Base-by-base conservation (phyloP, 2,329 filamentous ascomycete species). In the Cladosporium phlei region DNA sequence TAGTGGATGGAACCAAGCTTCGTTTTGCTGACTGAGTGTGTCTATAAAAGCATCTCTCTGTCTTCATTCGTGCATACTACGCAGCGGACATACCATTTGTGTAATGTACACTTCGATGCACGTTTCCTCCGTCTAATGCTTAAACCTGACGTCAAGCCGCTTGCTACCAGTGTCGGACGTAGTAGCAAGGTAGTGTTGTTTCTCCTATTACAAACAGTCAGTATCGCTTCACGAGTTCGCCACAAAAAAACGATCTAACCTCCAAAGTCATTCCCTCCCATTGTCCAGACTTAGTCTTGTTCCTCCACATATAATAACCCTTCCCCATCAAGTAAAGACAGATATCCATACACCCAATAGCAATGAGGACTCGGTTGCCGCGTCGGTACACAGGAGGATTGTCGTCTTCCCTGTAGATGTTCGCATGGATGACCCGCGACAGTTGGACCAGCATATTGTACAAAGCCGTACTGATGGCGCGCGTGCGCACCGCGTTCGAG, bases 381-480 rank as follows among this genome's bases (percentile, higher is more conserved):
- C 66, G 62, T 5, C 65, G 61, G 43, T 71, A 74, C 4, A 67
- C 24, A 11, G 45, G 37, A 7, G 4, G 9, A n/a, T n/a, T n/a
- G 17, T 48, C 33, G 16, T 38, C 38, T 8, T 39, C 53, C 68
- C 63, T 7, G 58, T 59, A 19, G 37, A 77, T 72, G 39, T 76
- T 72, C 0, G 66, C 65, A 5, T 65, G 63, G 34, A 72, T 67
- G 21, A 74, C 69, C n/a, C 67, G 67, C 25, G 67, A 68, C 3
- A 69, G 58, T 53, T 76, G 72, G 4, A 74, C 69, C 30, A 68
- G 64, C 52, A 72, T 69, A 56, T 83, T 84, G 62, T 84, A 84
- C n/a, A 79, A 65, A 0, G 78, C 80, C 0, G 79, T 76, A 0
- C 78, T 78, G 1, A 86, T 78, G 1, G 81, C 78, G 5, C 81